Evolutionary conservation across 106 monocot species (phyloP).

Genomic region (Dendrobium chrysotoxum): DNA sequence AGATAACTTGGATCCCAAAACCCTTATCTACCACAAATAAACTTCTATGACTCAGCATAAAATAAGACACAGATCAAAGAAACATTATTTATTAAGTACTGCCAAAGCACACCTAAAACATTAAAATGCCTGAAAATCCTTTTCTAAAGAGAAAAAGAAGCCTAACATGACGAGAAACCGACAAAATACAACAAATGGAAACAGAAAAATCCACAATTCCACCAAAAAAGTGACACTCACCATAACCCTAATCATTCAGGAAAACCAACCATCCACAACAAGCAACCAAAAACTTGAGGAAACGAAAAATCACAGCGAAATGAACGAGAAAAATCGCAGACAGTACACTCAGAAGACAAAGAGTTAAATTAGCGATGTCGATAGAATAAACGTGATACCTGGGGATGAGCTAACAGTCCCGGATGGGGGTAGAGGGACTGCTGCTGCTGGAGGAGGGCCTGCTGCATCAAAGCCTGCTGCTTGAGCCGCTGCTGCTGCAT

Average conservation of each 20-base stretch:
- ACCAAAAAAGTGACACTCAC: not conserved
- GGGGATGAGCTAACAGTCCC: constrained; percentile 18
- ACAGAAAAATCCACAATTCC: not conserved
- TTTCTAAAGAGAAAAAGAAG: not conserved
- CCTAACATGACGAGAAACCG: not conserved
- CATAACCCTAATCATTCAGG: not conserved
- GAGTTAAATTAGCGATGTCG: not conserved
- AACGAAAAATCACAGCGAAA: not conserved
- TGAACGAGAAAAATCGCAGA: not conserved
- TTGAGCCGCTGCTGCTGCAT: constrained; percentile 18
- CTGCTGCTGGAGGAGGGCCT: constrained; percentile 17
- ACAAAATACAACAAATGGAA: not conserved
- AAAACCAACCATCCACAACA: not conserved
- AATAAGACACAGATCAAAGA: not conserved
- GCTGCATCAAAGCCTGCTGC: constrained; percentile 33
- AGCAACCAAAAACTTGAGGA: not conserved
- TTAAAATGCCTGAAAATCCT: not conserved
- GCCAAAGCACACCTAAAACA: not conserved
- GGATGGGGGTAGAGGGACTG: constrained; percentile 25
- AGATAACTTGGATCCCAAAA: not conserved
- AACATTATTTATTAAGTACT: not conserved
- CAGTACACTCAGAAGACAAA: not conserved
- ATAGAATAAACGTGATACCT: constrained; percentile 3
- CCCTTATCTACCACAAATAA: not conserved
- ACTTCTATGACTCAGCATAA: not conserved